Evolutionary conservation across 805 yeast species (phyloP).

Genomic region (Saccharomycopsis capsularis): DNA sequence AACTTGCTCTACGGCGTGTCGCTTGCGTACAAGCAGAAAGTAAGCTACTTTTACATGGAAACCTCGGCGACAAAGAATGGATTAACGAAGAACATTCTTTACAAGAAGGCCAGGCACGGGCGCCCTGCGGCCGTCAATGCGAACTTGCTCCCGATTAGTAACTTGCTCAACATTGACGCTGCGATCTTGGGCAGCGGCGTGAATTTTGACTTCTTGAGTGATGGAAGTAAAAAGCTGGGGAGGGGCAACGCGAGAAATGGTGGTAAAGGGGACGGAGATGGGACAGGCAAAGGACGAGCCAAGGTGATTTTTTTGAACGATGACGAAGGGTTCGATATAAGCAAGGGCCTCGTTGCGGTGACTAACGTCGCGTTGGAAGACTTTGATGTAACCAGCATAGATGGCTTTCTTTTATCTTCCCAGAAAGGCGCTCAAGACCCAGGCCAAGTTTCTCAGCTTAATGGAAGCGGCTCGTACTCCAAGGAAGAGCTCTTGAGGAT

Average conservation of each 20-base stretch:
- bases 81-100: slow-evolving; percentile 4
- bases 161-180: not conserved
- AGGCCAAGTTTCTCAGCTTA: too few relatives aligned
- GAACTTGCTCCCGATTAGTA: not conserved
- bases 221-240: too few relatives aligned
- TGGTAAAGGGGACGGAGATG: not conserved
- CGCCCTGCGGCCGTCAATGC: not conserved
- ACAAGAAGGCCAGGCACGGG: not conserved
- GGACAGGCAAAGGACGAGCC: not conserved
- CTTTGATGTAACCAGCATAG: not conserved
- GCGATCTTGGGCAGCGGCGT: not conserved
- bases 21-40: slow-evolving; percentile 41
- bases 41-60: slow-evolving; percentile 35
- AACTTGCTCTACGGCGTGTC: slow-evolving; percentile 41
- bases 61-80: slow-evolving; percentile 1
- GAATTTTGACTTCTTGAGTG: too few relatives aligned
- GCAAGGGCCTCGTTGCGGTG: slow-evolving; percentile 27
- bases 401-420: too few relatives aligned
- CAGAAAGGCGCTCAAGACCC: too few relatives aligned
- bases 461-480: too few relatives aligned
- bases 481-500: not conserved
- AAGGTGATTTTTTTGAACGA: too few relatives aligned
- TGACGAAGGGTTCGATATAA: slow-evolving; percentile 35
- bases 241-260: too few relatives aligned
- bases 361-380: not conserved